Evolutionary conservation across 83 land plant genomes (phyloP).

Genomic region (Picea abies): DNA sequence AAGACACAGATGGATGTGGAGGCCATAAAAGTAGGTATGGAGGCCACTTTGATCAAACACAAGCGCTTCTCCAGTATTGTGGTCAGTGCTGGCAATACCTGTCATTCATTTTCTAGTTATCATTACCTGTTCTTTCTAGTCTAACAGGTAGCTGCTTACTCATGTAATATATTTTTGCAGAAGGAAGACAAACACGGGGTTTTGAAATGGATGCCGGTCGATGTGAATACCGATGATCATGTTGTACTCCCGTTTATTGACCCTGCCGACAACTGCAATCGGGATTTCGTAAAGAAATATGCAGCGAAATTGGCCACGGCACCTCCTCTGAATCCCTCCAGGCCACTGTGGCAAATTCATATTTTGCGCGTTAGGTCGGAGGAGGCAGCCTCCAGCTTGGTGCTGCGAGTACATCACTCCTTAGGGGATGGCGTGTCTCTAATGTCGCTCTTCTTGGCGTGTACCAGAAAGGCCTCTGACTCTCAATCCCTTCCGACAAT

Average conservation of each 20-base stretch:
- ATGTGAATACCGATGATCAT: conserved; percentile 36
- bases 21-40: conserved; percentile 22
- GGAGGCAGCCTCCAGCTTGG: conserved; percentile 33
- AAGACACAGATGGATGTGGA: conserved; percentile 20
- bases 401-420: conserved; percentile 73
- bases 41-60: conserved; percentile 33
- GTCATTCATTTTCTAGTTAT: background rate
- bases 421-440: conserved; percentile 82
- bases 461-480: conserved; percentile 40
- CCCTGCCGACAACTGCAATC: conserved; percentile 7
- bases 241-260: conserved; percentile 27
- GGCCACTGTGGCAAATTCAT: conserved; percentile 74
- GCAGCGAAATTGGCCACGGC: conserved; percentile 22
- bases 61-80: conserved; percentile 57
- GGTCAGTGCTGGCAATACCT: conserved; percentile 32
- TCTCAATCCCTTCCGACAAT: conserved; percentile 53
- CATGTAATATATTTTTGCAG: background rate
- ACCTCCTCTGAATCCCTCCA: conserved; percentile 33
- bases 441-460: conserved; percentile 68
- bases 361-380: conserved; percentile 41
- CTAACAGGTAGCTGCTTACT: too few relatives aligned
- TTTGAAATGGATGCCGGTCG: background rate
- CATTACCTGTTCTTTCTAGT: background rate
- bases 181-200: background rate
- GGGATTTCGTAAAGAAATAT: conserved; percentile 37